phyloP scores from a whole-genome alignment of 768 basidiomycete species.

The Boletus pseudopeckii region DNA sequence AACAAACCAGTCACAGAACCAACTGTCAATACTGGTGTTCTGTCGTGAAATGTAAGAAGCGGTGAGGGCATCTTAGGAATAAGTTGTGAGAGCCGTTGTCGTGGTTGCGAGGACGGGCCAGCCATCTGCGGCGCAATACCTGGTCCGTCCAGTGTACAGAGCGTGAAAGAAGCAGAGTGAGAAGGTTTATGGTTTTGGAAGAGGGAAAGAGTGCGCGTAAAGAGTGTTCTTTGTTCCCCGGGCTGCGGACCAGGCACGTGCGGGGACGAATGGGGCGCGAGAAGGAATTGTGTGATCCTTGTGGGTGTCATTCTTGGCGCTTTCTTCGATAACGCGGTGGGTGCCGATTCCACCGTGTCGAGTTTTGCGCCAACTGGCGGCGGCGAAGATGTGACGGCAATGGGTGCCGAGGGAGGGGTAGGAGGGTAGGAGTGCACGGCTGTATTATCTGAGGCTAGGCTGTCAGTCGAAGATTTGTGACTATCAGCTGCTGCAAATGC shows the following conservation, averaged over 20 bases:
- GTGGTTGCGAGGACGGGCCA: slow-evolving; percentile 24
- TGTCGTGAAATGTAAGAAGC: slow-evolving; percentile 67
- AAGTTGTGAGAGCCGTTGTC: slow-evolving; percentile 16
- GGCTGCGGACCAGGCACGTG: slow-evolving; percentile 28
- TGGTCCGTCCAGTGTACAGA: slow-evolving; percentile 32
- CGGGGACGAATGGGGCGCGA: slow-evolving; percentile 44
- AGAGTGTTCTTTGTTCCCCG: slow-evolving; percentile 39
- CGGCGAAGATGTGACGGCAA: slow-evolving; percentile 33
- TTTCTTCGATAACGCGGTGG: neutral
- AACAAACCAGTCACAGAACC: slow-evolving; percentile 57
- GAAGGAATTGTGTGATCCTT: slow-evolving; percentile 48
- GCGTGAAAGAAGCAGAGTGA: slow-evolving; percentile 61
- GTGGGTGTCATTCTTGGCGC: slow-evolving; percentile 11
- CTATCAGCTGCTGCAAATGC: slow-evolving; percentile 4
- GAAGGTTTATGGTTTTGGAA: slow-evolving; percentile 51
- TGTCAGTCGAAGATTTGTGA: slow-evolving; percentile 27
- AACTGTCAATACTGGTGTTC: slow-evolving; percentile 62
- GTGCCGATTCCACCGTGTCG: slow-evolving; percentile 10
- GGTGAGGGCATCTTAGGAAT: slow-evolving; percentile 37
- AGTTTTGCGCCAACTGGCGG: slow-evolving; percentile 31
- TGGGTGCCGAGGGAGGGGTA: slow-evolving; percentile 40
- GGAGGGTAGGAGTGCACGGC: slow-evolving; percentile 56
- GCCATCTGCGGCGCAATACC: slow-evolving; percentile 12
- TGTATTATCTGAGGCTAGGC: slow-evolving; percentile 30
- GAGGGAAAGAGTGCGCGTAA: slow-evolving; percentile 48